phyloP scores from a whole-genome alignment of 2,329 filamentous ascomycete species.

The Botrytis elliptica region DNA sequence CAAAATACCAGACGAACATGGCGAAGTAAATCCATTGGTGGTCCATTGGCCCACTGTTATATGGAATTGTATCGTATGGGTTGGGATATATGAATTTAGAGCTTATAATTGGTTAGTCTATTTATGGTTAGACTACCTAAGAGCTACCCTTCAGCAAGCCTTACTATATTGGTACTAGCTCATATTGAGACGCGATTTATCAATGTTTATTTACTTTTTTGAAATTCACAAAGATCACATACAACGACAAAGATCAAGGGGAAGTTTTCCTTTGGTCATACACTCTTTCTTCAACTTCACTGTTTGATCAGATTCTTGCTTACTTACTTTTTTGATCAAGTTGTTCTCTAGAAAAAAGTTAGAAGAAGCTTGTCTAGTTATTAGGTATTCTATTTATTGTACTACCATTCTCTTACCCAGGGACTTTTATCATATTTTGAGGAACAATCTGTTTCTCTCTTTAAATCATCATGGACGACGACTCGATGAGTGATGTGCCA shows the following conservation, averaged over 20 bases:
- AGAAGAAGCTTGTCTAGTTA: not conserved
- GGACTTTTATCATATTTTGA: not conserved
- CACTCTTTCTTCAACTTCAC: conserved; percentile 14
- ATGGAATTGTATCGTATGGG: not conserved
- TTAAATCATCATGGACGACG: conserved; percentile 30
- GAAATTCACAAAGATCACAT: not conserved
- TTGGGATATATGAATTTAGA: not conserved
- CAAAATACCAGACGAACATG: conserved; percentile 12
- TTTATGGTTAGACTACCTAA: not conserved
- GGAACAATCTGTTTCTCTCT: conserved; percentile 6
- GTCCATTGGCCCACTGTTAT: not conserved
- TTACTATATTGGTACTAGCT: conserved; percentile 6
- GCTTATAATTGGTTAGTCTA: not conserved
- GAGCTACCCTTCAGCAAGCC: not conserved
- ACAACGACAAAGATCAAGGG: not conserved
- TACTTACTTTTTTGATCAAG: not conserved
- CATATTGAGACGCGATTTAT: not conserved
- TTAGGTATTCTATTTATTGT: conserved; percentile 15
- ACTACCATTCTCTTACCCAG: conserved; percentile 12
- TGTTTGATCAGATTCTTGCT: not conserved
- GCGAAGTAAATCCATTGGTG: not conserved
- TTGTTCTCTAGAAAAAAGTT: not conserved
- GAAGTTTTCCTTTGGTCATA: conserved; percentile 7
- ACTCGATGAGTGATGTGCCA: conserved; percentile 55
- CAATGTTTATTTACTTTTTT: conserved; percentile 17